Evolutionary conservation across 2,329 filamentous ascomycete genomes (phyloP), one percentile per base, ranked within the genome.

Genomic region (Xylariaceae sp.): DNA sequence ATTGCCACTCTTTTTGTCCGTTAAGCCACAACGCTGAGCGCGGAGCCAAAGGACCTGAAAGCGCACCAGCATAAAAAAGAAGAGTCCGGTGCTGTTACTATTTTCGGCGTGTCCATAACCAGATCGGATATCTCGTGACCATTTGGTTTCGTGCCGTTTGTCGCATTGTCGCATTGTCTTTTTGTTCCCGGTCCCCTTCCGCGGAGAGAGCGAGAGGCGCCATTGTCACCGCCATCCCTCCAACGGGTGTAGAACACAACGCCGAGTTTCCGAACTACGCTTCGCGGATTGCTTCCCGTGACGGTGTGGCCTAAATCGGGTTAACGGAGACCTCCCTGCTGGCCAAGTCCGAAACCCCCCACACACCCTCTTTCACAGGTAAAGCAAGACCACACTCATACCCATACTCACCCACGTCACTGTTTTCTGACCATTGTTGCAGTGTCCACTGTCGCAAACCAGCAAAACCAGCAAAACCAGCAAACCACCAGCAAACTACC

Each of bases 21-120:
- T 50, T 51, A 61, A 65, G 59, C 62, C 60, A 65, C 61, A 39
- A 19, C 58, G 46, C 45, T 45, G 51, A 56, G 56, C 58, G 55
- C 60, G 55, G 55, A 60, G 52, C 34, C 44, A 55, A 50, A 50
- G 46, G 37, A 41, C 35, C 44, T 29, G 42, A 40, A 51, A 42
- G 35, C 19, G 35, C 50, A 51, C 49, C 48, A 57, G 51, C 53
- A 60, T 49, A 31, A 34, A 51, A 56, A 45, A 47, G 53, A 34
- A 6, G 6, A 37, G 51, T 53, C 49, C 40, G 37, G 27, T 54
- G 34, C 39, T 30, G 41, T 27, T 12, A 31, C 29, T 51, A 49
- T 56, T 55, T 54, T 54, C 47, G 52, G 26, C 53, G 48, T 53
- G 30, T 44, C 49, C 32, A 54, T 51, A 49, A 12, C 12, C 47